Conservation (phyloP, 148 eudicot species). For the Gaultheria prostrata region DNA sequence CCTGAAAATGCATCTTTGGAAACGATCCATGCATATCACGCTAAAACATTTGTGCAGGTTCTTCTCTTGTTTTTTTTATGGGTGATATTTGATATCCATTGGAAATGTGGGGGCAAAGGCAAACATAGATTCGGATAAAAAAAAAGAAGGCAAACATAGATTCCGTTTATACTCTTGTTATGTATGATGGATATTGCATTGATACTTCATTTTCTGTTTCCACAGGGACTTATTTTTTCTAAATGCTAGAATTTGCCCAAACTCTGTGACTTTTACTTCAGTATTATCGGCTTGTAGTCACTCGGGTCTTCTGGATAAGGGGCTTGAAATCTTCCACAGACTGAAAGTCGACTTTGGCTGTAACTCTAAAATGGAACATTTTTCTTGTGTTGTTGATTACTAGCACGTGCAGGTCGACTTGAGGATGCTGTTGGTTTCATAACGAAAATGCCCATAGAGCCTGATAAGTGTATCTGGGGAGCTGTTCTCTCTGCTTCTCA, state of each 20-base stretch:
- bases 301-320: slow-evolving; percentile 44
- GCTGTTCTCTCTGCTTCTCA: slow-evolving; percentile 45
- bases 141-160: background rate
- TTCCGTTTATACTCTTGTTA: background rate
- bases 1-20: slow-evolving; percentile 91
- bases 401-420: slow-evolving; percentile 56
- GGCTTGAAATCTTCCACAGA: slow-evolving; percentile 38
- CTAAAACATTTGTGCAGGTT: slow-evolving; percentile 95
- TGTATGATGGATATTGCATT: background rate
- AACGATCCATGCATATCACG: slow-evolving; percentile 83
- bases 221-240: slow-evolving; percentile 77
- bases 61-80: background rate
- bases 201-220: slow-evolving; percentile 14
- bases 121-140: background rate
- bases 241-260: slow-evolving; percentile 44
- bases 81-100: background rate
- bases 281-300: slow-evolving; percentile 47
- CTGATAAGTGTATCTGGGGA: slow-evolving; percentile 53
- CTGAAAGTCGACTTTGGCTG: slow-evolving; percentile 24
- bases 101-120: background rate
- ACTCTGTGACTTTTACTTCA: slow-evolving; percentile 51
- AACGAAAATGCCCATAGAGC: slow-evolving; percentile 32
- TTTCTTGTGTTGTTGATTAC: slow-evolving; percentile 53
- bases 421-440: slow-evolving; percentile 41
- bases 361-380: slow-evolving; percentile 46